These are phyloP conservation scores for Carex myosuroides DNA, from an alignment of 176 grass and related monocot genomes.

Conservation along the genomic window DNA sequence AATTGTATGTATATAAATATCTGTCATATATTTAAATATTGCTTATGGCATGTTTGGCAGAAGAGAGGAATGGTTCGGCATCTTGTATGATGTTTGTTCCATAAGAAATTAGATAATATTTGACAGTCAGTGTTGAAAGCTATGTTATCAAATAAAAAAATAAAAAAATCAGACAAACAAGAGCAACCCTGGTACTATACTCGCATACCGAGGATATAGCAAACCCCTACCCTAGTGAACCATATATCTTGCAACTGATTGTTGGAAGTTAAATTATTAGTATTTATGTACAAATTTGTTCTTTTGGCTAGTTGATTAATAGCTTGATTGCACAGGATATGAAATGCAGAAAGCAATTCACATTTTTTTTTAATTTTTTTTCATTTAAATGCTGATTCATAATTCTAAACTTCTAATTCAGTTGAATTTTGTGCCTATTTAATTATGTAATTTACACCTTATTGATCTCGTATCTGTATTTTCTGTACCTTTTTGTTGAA, in stretches of 20 bases:
- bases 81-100: neutral
- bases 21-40: neutral
- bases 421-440: neutral
- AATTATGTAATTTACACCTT: neutral
- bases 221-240: neutral
- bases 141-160: neutral
- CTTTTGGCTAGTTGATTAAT: neutral
- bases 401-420: neutral
- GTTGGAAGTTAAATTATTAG: neutral
- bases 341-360: neutral
- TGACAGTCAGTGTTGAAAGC: neutral
- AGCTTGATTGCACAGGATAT: neutral
- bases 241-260: neutral
- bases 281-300: neutral
- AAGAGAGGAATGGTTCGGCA: neutral
- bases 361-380: neutral
- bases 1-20: neutral
- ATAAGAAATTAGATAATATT: neutral
- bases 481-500: slow-evolving; percentile 27
- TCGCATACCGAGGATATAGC: neutral
- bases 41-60: neutral
- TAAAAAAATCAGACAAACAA: neutral
- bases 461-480: neutral
- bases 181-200: neutral
- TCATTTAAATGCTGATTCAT: neutral